These are phyloP conservation scores for Tylopilus cervinicoccineus DNA, from an alignment of 768 basidiomycete species.

Conservation along the genomic window DNA sequence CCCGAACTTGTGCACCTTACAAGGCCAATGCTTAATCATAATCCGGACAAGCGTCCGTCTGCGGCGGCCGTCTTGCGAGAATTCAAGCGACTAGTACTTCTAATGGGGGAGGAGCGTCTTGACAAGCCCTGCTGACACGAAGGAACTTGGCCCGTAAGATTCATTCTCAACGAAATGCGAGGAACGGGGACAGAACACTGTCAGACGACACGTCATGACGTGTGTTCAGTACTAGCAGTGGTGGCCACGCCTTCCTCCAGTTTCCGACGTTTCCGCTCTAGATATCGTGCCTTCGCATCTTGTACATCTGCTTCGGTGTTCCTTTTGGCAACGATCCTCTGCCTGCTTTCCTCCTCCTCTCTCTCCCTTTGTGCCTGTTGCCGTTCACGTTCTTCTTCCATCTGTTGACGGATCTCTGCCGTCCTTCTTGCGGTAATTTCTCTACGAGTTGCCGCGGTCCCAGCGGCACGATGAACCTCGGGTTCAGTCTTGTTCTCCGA, in stretches of 20 bases:
- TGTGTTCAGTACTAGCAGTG: constrained; percentile 4
- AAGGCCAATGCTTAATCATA: constrained; percentile 54
- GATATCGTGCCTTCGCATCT: constrained; percentile 69
- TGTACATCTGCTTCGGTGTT: constrained; percentile 74
- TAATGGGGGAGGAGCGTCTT: constrained; percentile 36
- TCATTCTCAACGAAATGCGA: neutral
- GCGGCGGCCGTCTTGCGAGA: constrained; percentile 43
- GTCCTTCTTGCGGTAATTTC: constrained; percentile 85
- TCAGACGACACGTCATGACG: constrained; percentile 5
- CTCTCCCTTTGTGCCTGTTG: constrained; percentile 51
- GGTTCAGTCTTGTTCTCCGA: constrained; percentile 30
- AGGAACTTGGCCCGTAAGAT: neutral
- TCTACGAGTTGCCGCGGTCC: constrained; percentile 70
- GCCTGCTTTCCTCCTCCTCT: constrained; percentile 60
- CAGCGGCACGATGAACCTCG: constrained; percentile 71
- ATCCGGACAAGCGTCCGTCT: constrained; percentile 50
- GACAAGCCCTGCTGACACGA: constrained; percentile 11
- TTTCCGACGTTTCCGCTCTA: constrained; percentile 75
- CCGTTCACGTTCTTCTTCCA: constrained; percentile 70
- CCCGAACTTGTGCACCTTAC: constrained; percentile 58
- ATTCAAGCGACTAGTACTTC: constrained; percentile 48
- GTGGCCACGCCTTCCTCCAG: constrained; percentile 42
- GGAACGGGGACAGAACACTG: neutral
- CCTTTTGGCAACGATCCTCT: constrained; percentile 64
- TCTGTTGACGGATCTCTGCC: constrained; percentile 72